phyloP scores from a whole-genome alignment of 2,329 filamentous ascomycete genomes.

The Fusarium sp. region DNA sequence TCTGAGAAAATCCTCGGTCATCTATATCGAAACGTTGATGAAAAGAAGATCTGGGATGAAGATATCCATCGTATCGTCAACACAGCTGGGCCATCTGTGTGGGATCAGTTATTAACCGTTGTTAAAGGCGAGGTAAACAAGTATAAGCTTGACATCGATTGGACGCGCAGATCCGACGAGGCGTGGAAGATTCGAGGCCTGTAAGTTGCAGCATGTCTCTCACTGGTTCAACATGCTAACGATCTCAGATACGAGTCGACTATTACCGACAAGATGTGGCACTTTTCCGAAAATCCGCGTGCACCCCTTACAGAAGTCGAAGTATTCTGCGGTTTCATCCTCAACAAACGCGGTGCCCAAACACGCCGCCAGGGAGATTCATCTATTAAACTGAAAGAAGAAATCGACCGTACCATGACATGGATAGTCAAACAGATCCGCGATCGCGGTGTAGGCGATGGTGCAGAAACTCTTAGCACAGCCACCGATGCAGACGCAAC shows the following conservation, averaged over 20 bases:
- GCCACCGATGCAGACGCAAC: constrained; percentile 1
- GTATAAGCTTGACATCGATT: constrained; percentile 47
- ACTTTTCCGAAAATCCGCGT: constrained; percentile 59
- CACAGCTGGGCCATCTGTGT: constrained; percentile 53
- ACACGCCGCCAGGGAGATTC: constrained; percentile 63
- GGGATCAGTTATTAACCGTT: constrained; percentile 54
- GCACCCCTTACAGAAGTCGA: constrained; percentile 62
- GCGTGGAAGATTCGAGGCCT: constrained; percentile 59
- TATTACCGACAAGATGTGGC: constrained; percentile 55
- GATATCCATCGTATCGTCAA: constrained; percentile 55
- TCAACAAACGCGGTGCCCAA: constrained; percentile 62
- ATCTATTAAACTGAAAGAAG: constrained; percentile 63
- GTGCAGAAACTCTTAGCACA: constrained; percentile 22
- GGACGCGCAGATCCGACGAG: constrained; percentile 50
- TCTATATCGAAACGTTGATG: constrained; percentile 79
- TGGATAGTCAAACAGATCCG: constrained; percentile 54
- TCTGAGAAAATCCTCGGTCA: constrained; percentile 76
- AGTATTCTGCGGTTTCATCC: constrained; percentile 67
- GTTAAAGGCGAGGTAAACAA: constrained; percentile 37
- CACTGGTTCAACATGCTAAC: constrained; percentile 23
- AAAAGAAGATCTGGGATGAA: constrained; percentile 71
- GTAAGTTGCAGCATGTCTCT: constrained; percentile 57
- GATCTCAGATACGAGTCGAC: constrained; percentile 58
- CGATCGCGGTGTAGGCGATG: constrained; percentile 28
- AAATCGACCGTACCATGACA: constrained; percentile 60